A percentile compares a stretch with the other conserved stretches of the same genome.
phyloP scores from a whole-genome alignment of 2,329 filamentous ascomycete genomes.

The Trichoderma hamatum region DNA sequence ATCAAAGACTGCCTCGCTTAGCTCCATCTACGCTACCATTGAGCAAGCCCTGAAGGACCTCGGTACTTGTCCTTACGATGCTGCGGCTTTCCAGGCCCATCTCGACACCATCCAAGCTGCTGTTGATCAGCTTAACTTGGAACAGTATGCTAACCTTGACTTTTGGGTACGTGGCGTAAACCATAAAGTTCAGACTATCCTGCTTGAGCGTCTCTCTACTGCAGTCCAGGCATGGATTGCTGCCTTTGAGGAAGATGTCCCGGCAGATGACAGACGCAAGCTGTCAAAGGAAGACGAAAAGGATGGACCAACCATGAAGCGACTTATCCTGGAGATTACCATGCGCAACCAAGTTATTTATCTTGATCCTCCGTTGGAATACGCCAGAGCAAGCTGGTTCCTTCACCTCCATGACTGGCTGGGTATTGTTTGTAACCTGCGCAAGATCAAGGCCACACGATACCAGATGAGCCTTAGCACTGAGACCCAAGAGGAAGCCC shows the following conservation, averaged over 20 bases:
- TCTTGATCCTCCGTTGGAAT: slow-evolving; percentile 89
- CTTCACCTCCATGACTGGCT: slow-evolving; percentile 92
- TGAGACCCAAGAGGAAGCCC: slow-evolving; percentile 63
- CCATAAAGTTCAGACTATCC: slow-evolving; percentile 75
- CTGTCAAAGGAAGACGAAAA: slow-evolving; percentile 52
- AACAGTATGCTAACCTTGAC: slow-evolving; percentile 91
- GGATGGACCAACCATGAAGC: slow-evolving; percentile 67
- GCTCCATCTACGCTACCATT: slow-evolving; percentile 75
- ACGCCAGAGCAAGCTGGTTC: slow-evolving; percentile 91
- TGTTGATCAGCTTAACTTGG: slow-evolving; percentile 93
- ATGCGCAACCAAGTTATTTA: slow-evolving; percentile 99
- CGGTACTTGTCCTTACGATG: slow-evolving; percentile 80
- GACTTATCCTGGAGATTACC: slow-evolving; percentile 85
- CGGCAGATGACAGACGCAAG: slow-evolving; percentile 58
- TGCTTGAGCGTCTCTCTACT: slow-evolving; percentile 79
- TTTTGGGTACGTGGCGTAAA: slow-evolving; percentile 92
- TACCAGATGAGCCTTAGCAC: slow-evolving; percentile 88
- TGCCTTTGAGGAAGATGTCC: slow-evolving; percentile 70
- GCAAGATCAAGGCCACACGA: slow-evolving; percentile 90
- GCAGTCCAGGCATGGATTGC: slow-evolving; percentile 87
- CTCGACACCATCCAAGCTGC: slow-evolving; percentile 86
- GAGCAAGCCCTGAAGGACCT: slow-evolving; percentile 84
- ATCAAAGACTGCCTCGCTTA: slow-evolving; percentile 78
- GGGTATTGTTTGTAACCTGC: slow-evolving; percentile 86
- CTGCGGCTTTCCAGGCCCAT: slow-evolving; percentile 75